Conservation (phyloP, 1,139 yeast species). For the Scheffersomyces insectosa region DNA sequence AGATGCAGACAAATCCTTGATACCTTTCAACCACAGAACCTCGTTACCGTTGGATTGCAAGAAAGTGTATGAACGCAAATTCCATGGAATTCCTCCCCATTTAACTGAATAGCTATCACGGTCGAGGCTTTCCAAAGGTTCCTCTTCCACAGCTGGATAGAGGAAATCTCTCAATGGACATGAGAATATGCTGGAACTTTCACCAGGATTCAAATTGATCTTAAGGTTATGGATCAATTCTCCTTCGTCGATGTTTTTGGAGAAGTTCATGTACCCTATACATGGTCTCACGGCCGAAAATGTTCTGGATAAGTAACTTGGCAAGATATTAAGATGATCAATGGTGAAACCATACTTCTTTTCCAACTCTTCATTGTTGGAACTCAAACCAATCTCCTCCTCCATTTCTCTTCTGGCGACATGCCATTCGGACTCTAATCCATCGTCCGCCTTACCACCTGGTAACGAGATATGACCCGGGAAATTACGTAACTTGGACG, state of each 20-base stretch:
- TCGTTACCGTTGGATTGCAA: conserved; percentile 57
- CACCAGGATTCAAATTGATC: conserved; percentile 65
- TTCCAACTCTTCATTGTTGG: conserved; percentile 45
- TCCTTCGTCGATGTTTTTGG: conserved; percentile 18
- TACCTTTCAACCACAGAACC: conserved; percentile 60
- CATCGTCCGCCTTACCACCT: conserved; percentile 80
- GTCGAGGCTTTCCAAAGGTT: conserved; percentile 46
- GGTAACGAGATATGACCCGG: conserved; percentile 91
- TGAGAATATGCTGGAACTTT: conserved; percentile 65
- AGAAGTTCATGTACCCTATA: conserved; percentile 58
- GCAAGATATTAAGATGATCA: conserved; percentile 61
- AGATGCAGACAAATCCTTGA: conserved; percentile 56
- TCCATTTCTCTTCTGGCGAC: conserved; percentile 80
- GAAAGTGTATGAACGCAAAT: conserved; percentile 59
- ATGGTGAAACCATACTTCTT: conserved; percentile 52
- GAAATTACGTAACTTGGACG: conserved; percentile 65
- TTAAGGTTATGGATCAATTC: conserved; percentile 32
- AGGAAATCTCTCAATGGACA: conserved; percentile 65
- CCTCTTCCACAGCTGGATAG: conserved; percentile 37
- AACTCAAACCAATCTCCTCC: conserved; percentile 81
- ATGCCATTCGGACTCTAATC: conserved; percentile 64
- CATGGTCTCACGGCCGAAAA: conserved; percentile 82
- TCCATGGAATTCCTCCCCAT: conserved; percentile 78
- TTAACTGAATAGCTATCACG: conserved; percentile 39
- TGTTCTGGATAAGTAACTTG: conserved; percentile 77